Percentiles rank a stretch among this genome's conserved stretches.
Evolutionary conservation across 2,329 filamentous ascomycete genomes (phyloP).

Genomic region (Sclerotinia trifoliorum): DNA sequence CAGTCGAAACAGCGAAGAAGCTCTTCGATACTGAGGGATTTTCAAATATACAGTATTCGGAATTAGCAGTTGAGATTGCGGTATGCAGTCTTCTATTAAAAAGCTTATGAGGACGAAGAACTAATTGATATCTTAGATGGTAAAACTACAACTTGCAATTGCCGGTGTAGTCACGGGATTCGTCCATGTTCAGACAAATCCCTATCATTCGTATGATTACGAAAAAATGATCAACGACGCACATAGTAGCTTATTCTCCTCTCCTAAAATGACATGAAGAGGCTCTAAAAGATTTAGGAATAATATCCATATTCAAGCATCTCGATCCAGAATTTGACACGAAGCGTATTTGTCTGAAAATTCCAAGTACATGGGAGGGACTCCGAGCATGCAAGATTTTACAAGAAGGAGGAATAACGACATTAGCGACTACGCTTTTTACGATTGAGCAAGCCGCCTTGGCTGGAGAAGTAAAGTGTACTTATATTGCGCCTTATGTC

Average conservation of each 20-base stretch:
- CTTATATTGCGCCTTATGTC: slow-evolving; percentile 64
- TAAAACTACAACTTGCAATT: slow-evolving; percentile 54
- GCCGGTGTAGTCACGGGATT: slow-evolving; percentile 50
- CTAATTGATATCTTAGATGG: slow-evolving; percentile 46
- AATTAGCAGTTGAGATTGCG: slow-evolving; percentile 57
- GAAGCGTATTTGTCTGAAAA: slow-evolving; percentile 59
- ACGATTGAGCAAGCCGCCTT: slow-evolving; percentile 59
- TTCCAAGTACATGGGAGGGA: slow-evolving; percentile 63
- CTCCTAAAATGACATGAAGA: no score
- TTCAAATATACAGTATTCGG: slow-evolving; percentile 42
- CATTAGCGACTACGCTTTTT: slow-evolving; percentile 63
- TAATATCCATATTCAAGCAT: slow-evolving; percentile 49
- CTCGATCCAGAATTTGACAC: slow-evolving; percentile 47
- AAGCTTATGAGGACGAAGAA: neutral
- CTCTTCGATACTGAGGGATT: slow-evolving; percentile 33
- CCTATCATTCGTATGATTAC: slow-evolving; percentile 52
- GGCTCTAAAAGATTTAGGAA: slow-evolving; percentile 43
- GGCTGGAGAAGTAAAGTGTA: slow-evolving; percentile 56
- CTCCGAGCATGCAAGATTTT: slow-evolving; percentile 57
- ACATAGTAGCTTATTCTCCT: slow-evolving; percentile 43
- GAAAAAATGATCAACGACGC: slow-evolving; percentile 52
- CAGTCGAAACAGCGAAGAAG: slow-evolving; percentile 41
- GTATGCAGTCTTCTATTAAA: slow-evolving; percentile 39
- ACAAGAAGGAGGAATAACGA: slow-evolving; percentile 51
- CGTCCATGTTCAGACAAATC: slow-evolving; percentile 61